Base-by-base conservation (phyloP, 2,329 filamentous ascomycete genomes). In the Diaporthe sp. region DNA sequence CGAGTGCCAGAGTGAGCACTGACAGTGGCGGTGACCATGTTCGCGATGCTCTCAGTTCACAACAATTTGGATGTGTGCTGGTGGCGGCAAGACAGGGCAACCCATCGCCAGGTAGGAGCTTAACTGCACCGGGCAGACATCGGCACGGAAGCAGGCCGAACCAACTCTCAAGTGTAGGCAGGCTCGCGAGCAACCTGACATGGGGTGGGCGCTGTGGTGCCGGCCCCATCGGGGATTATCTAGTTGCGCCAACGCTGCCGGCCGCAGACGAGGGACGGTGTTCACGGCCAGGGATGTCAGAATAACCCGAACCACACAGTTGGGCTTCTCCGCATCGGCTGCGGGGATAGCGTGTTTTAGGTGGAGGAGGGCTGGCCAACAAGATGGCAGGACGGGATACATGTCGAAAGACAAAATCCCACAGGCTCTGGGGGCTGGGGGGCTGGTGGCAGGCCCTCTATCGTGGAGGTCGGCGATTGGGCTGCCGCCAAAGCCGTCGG, bases 21-120 rank as follows among this genome's bases (percentile, higher is more conserved):
- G 58, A 58, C 68, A 75, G 20, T 65, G 58, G 68, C 73, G 68
- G 73, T 75, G 73, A 72, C 68, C 37, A 55, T 7, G 55, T 22
- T 28, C 13, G 22, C 47, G 42, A 67, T 37, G 28, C 17, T 7
- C 20, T 7, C 61, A 65, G 9, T 28, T n/a, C 42, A 34, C 25
- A 42, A 28, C 61, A 13, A 9, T 65, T 44, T 61, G 4, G 47
- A 31, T 7, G n/a, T 31, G 10, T 20, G 47, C 39, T 65, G 47
- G 17, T 37, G 12, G 31, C 34, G 20, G 25, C 25, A 34, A 65
- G 58, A 13, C 47, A 65, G n/a, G 37, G 37, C 37, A 44, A 44
- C 37, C 37, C 53, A 34, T 73, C 34, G 15, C 49, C 65, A 70
- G 65, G 34, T 51, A n/a, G n/a, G 15, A 55, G 34, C 65, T 31